A percentile compares a stretch with the other conserved stretches of the same genome.
Evolutionary conservation across 768 basidiomycete species (phyloP).

Genomic region (Mycena maculata): DNA sequence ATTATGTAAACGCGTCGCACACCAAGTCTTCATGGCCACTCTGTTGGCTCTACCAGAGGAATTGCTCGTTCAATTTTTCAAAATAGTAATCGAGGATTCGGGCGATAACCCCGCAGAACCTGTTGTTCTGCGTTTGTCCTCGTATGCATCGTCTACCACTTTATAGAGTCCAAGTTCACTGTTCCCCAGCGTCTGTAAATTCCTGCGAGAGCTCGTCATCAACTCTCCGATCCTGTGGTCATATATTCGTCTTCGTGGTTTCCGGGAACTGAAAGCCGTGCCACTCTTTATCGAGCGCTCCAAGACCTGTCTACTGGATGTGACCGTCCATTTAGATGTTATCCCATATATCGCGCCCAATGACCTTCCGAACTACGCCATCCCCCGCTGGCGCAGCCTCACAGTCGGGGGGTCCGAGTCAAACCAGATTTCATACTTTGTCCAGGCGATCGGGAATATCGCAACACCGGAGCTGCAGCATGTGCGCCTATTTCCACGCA

Average conservation of each 20-base stretch:
- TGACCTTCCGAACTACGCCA: background rate
- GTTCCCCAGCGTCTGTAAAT: slow-evolving; percentile 43
- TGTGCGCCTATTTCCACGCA: slow-evolving; percentile 9
- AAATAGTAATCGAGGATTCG: background rate
- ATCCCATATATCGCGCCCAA: slow-evolving; percentile 3
- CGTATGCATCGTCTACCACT: slow-evolving; percentile 8
- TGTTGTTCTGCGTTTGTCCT: slow-evolving; percentile 1
- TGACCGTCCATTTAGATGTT: slow-evolving; percentile 30
- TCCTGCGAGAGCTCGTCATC: slow-evolving; percentile 42
- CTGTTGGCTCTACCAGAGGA: slow-evolving; percentile 28
- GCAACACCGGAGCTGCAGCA: slow-evolving; percentile 15
- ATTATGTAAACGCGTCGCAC: too few relatives aligned
- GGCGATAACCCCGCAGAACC: slow-evolving; percentile 11
- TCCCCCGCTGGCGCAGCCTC: slow-evolving; percentile 21
- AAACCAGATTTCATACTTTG: slow-evolving; percentile 5
- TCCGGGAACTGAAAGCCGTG: slow-evolving; percentile 17
- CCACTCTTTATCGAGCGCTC: slow-evolving; percentile 45
- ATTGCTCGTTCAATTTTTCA: slow-evolving; percentile 27
- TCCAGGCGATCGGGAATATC: slow-evolving; percentile 1
- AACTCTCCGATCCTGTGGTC: slow-evolving; percentile 46
- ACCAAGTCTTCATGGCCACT: background rate
- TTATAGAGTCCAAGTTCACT: slow-evolving; percentile 17
- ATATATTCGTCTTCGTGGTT: slow-evolving; percentile 33
- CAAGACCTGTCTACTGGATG: slow-evolving; percentile 34
- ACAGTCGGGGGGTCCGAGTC: background rate